A percentile compares a stretch with the other conserved stretches of the same genome.
These are phyloP conservation scores for Ogataea philodendri DNA, from an alignment of 805 yeast species.

Conservation along the genomic window DNA sequence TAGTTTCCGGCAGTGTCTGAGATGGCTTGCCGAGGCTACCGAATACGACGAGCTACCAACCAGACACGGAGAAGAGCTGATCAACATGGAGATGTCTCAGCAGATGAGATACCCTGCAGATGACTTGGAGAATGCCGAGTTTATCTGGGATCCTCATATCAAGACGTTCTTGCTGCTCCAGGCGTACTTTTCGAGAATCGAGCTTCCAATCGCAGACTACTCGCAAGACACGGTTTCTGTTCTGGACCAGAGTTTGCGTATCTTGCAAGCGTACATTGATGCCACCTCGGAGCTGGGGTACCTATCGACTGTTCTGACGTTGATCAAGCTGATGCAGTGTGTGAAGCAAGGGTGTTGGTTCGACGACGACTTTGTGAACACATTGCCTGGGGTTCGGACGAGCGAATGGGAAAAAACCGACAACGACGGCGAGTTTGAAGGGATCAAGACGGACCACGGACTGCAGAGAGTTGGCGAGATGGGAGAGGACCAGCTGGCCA, in stretches of 20 bases:
- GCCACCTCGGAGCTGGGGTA: constrained; percentile 83
- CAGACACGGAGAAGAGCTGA: constrained; percentile 86
- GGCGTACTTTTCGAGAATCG: constrained; percentile 67
- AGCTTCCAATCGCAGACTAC: constrained; percentile 92
- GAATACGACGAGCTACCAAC: constrained; percentile 90
- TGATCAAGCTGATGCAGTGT: constrained; percentile 75
- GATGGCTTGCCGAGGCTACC: constrained; percentile 54
- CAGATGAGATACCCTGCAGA: constrained; percentile 63
- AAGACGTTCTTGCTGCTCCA: constrained; percentile 71
- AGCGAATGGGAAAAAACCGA: constrained; percentile 17
- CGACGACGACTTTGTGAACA: constrained; percentile 66
- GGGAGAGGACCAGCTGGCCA: constrained; percentile 34
- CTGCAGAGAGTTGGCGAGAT: constrained; percentile 45
- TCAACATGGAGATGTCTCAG: constrained; percentile 80
- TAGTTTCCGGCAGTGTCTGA: constrained; percentile 61
- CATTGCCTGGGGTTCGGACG: constrained; percentile 48
- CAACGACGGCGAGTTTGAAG: constrained; percentile 3
- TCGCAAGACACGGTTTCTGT: constrained; percentile 91
- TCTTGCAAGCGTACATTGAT: constrained; percentile 89
- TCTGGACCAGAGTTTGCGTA: constrained; percentile 90
- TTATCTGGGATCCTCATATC: constrained; percentile 86
- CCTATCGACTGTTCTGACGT: constrained; percentile 54
- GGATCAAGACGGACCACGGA: constrained; percentile 15
- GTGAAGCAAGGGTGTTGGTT: constrained; percentile 87
- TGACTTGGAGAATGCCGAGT: constrained; percentile 53